Percentiles rank a stretch among this genome's conserved stretches.
Evolutionary conservation across 169 alveolate genomes (phyloP).

Genomic region (Eimeria necatrix): DNA sequence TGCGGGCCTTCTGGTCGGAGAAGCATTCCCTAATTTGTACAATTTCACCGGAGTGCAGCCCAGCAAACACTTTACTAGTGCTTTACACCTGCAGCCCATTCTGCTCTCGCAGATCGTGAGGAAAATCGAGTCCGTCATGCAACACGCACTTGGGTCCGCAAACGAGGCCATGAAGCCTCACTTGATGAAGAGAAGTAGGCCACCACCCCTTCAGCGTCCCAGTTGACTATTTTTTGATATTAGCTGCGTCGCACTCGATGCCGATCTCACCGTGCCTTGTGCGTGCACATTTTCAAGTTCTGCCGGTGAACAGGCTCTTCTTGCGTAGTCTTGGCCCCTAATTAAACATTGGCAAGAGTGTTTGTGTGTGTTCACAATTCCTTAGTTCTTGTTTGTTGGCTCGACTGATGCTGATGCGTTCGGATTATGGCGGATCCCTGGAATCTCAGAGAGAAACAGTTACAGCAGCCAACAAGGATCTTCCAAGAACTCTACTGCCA

Average conservation of each 20-base stretch:
- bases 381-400: constrained; percentile 65
- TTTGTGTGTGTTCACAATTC: neutral
- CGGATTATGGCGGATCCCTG: constrained; percentile 26
- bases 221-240: too few relatives aligned
- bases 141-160: constrained; percentile 66
- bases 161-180: constrained; percentile 60
- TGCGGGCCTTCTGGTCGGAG: too few relatives aligned
- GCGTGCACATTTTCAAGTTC: too few relatives aligned
- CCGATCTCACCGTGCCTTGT: too few relatives aligned
- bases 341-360: too few relatives aligned
- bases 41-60: too few relatives aligned
- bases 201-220: neutral
- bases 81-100: too few relatives aligned
- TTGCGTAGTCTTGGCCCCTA: too few relatives aligned
- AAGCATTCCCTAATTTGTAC: too few relatives aligned
- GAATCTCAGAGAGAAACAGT: constrained; percentile 25
- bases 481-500: constrained; percentile 35
- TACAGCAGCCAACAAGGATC: constrained; percentile 28
- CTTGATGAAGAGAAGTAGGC: constrained; percentile 52
- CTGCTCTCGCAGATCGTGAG: constrained; percentile 1
- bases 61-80: too few relatives aligned
- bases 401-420: constrained; percentile 59
- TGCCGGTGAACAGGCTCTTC: too few relatives aligned
- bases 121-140: constrained; percentile 62
- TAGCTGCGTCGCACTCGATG: too few relatives aligned